Base-by-base conservation (phyloP, 106 monocot species). In the Agapanthus africanus region DNA sequence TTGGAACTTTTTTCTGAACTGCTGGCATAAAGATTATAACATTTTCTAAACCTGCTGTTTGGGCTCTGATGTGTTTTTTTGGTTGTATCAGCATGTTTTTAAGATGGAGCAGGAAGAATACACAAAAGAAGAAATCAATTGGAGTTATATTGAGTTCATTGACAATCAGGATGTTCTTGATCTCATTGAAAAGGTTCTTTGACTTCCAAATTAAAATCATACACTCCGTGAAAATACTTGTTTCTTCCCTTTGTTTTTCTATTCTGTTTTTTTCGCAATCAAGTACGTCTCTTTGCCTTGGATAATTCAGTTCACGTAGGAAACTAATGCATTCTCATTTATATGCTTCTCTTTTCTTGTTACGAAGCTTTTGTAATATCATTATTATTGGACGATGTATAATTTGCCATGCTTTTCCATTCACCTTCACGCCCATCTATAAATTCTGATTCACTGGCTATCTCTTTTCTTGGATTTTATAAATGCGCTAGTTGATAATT, bases 71-170 rank as follows among this genome's bases (percentile, higher is more conserved):
- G 2, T 22, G 4, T 71, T 31, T 60, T 49, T 10, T 63, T 62
- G 59, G 7, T 22, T 75, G 13, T 23, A 44, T n/a, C 80, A 84
- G 84, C 84, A 84, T 84, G 84, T 84, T 23, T 84, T 84, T 63
- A 84, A 83, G 37, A 83, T 83, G 79, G 83, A 83, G 68, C 83
- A 83, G 62, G 83, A 83, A 71, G 83, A 83, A 68, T 84, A 84
- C 31, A 84, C 84, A 32, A 84, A 85, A 72, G 85, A 85, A 67
- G 80, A 85, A 78, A 81, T 85, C 13, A 63, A 81, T 39, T 85
- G 85, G 85, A 85, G 85, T 35, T 85, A 85, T 31, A 85, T 85
- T 57, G 85, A 85, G 23, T 85, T 85, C 66, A 64, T 85, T 68
- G 85, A 85, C 67, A 85, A 85, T 40, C 77, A 85, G 62, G 85